Base-by-base conservation (phyloP, 2,329 filamentous ascomycete species). In the Aspergillus neoniger region DNA sequence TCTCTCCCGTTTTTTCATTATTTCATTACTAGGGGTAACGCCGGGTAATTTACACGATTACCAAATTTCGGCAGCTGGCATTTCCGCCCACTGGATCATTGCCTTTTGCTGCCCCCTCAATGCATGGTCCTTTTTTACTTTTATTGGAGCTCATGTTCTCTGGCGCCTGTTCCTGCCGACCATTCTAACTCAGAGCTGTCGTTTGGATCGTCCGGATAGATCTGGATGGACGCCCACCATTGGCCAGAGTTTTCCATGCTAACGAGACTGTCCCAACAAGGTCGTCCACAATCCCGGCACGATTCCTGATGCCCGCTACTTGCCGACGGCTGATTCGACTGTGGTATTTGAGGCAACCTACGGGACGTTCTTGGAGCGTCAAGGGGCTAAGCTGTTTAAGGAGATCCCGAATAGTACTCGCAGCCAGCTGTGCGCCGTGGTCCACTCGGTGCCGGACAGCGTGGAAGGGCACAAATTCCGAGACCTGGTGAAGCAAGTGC, bases 241-340 rank as follows among this genome's bases (percentile, higher is more conserved):
- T 59, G 57, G 48, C n/a, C 41, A n/a, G 30, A 32, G n/a, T 48
- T 63, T 62, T 21, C 51, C 62, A 48, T 70, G 68, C 65, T 70
- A 53, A 53, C 30, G 32, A 39, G 30, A 25, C 17, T 7, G 4
- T 2, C 32, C 4, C 32, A 14, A 36, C 10, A 57, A 79, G 73
- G 68, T 80, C 49, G 73, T 81, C 36, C 78, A 80, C 67, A 82
- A 82, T 61, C 80, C 80, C 4, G 80, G 80, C 23, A 74, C 76
- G 5, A 71, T 81, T 14, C 77, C 79, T 3, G 75, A 77, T 59
- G 68, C 72, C 54, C 72, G 70, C 30, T 81, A 78, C 67, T 72
- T 79, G 58, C 64, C 72, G 39, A 71, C 70, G 1, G 77, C 79
- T 28, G 79, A 82, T 70, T 78, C 76, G 62, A 76, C 80, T 5